Conservation (phyloP, 1,139 yeast genomes). For the Kurtzmaniella quercitrusa region DNA sequence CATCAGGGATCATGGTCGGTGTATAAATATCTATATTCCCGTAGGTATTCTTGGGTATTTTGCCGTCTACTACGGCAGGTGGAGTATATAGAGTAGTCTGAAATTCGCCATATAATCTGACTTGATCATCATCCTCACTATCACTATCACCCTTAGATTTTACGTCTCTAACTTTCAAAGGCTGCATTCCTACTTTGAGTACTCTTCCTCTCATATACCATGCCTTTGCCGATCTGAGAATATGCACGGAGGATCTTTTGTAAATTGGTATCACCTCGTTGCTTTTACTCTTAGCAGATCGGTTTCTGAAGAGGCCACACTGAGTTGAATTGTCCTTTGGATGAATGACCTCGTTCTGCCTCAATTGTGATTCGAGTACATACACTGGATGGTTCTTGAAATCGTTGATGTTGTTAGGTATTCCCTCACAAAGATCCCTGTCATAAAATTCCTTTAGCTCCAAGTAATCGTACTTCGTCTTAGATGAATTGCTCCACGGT, state of each 20-base stretch:
- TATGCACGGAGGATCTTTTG: slow-evolving; percentile 59
- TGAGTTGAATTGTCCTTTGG: slow-evolving; percentile 53
- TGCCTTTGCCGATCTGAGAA: slow-evolving; percentile 67
- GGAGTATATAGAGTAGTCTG: slow-evolving; percentile 75
- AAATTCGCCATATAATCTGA: slow-evolving; percentile 64
- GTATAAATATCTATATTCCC: slow-evolving; percentile 82
- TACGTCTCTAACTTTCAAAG: slow-evolving; percentile 43
- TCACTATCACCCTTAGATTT: slow-evolving; percentile 27
- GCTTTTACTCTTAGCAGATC: slow-evolving; percentile 9
- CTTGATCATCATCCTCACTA: slow-evolving; percentile 46
- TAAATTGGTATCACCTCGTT: slow-evolving; percentile 50
- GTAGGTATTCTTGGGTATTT: slow-evolving; percentile 67
- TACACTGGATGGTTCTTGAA: slow-evolving; percentile 87
- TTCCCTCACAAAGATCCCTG: slow-evolving; percentile 71
- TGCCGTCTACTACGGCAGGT: slow-evolving; percentile 60
- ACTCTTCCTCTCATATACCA: slow-evolving; percentile 86
- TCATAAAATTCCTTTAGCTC: slow-evolving; percentile 70
- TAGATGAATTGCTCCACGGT: slow-evolving; percentile 22
- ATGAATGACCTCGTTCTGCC: slow-evolving; percentile 64
- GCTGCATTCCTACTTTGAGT: slow-evolving; percentile 64
- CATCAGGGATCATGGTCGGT: slow-evolving; percentile 77
- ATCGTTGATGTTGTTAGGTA: slow-evolving; percentile 81
- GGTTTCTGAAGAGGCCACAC: slow-evolving; percentile 66
- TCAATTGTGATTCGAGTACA: slow-evolving; percentile 71
- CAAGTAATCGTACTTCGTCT: slow-evolving; percentile 52